phyloP scores from a whole-genome alignment of 2,329 filamentous ascomycete species.

The Beauveria sp. region DNA sequence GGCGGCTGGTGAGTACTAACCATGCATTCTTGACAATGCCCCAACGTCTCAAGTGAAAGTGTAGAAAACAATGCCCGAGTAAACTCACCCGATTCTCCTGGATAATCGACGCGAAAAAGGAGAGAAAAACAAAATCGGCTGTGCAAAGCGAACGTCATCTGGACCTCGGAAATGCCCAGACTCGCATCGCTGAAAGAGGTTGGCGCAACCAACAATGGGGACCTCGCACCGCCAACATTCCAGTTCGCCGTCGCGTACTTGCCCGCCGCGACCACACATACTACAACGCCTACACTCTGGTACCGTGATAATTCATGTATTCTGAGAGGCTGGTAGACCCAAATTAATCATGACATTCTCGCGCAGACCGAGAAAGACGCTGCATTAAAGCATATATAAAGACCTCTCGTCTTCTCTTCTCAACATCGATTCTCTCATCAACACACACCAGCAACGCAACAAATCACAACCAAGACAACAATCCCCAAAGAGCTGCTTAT shows the following conservation, averaged over 20 bases:
- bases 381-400: background rate
- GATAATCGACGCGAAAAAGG: too few species aligned
- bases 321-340: background rate
- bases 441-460: background rate
- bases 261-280: background rate
- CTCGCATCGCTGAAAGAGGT: background rate
- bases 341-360: background rate
- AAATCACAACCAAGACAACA: background rate
- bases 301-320: background rate
- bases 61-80: too few species aligned
- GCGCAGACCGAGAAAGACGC: background rate
- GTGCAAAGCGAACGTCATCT: background rate
- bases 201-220: slow-evolving; percentile 6
- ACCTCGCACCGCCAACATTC: slow-evolving; percentile 1
- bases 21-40: too few species aligned
- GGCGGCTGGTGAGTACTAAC: too few species aligned
- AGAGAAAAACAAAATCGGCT: background rate
- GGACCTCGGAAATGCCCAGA: background rate
- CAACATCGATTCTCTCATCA: background rate
- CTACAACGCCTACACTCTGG: background rate
- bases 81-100: too few species aligned
- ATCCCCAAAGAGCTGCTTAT: too few species aligned
- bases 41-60: too few species aligned
- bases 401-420: background rate
- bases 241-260: background rate